Conservation (phyloP, 1,139 yeast genomes). For the Debaryomycetaceae sp. region DNA sequence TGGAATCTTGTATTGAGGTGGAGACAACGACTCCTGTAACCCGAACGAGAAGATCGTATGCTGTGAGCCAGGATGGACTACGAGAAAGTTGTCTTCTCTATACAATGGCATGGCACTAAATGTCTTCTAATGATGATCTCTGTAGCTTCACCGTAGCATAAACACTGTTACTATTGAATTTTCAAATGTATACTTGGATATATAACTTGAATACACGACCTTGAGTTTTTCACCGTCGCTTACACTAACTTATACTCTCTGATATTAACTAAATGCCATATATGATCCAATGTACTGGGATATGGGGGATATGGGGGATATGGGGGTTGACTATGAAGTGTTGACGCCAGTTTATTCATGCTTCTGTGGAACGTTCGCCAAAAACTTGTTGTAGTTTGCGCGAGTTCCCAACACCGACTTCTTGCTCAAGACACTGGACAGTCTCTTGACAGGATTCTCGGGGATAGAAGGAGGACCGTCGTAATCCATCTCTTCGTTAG, state of each 20-base stretch:
- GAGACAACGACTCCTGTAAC: slow-evolving; percentile 69
- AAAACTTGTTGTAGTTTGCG: slow-evolving; percentile 35
- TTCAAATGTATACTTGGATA: not conserved
- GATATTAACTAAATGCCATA: not conserved
- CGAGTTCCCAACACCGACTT: slow-evolving; percentile 40
- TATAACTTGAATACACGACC: not conserved
- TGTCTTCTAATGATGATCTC: not conserved
- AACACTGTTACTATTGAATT: not conserved
- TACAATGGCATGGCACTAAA: slow-evolving; percentile 49
- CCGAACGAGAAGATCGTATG: slow-evolving; percentile 79
- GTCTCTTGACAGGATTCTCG: slow-evolving; percentile 17
- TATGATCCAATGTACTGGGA: not conserved
- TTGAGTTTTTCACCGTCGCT: not conserved
- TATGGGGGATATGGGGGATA: not conserved
- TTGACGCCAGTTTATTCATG: slow-evolving; percentile 9
- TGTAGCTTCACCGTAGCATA: not conserved
- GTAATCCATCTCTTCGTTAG: slow-evolving; percentile 7
- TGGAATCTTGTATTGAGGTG: slow-evolving; percentile 75
- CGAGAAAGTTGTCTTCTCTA: slow-evolving; percentile 57
- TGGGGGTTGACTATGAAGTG: not conserved
- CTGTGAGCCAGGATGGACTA: slow-evolving; percentile 80
- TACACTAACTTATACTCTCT: not conserved
- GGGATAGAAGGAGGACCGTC: not conserved
- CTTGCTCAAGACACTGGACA: slow-evolving; percentile 31
- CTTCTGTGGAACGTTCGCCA: slow-evolving; percentile 28